phyloP scores from a whole-genome alignment of 768 basidiomycete genomes.

The Lactifluus volemus region DNA sequence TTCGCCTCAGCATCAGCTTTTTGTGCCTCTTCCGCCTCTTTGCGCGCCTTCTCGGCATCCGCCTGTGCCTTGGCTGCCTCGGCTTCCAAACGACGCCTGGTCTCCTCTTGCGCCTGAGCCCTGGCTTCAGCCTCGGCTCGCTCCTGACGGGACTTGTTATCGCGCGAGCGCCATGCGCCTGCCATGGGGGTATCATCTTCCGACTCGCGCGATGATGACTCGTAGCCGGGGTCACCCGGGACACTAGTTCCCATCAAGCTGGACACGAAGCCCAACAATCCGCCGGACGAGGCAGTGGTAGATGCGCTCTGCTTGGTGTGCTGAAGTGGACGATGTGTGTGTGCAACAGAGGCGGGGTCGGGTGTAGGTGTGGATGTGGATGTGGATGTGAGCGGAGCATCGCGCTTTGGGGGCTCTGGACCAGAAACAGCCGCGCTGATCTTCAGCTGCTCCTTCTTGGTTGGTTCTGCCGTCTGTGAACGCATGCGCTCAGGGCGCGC shows the following conservation, averaged over 20 bases:
- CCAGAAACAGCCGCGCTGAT: neutral
- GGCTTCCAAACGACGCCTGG: conserved; percentile 5
- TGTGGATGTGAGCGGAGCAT: no score
- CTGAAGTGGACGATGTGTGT: neutral
- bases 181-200: conserved; percentile 12
- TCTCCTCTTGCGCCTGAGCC: conserved; percentile 1
- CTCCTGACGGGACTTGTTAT: conserved; percentile 3
- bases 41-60: neutral
- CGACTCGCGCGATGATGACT: conserved; percentile 13
- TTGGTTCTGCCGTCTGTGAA: conserved; percentile 11
- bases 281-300: neutral
- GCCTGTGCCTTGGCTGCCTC: conserved; percentile 1
- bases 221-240: conserved; percentile 10
- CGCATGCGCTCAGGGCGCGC: conserved; percentile 2
- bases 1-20: no score
- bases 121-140: conserved; percentile 3
- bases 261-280: conserved; percentile 2
- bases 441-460: conserved; percentile 16
- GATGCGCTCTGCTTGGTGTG: conserved; percentile 12
- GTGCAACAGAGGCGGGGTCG: neutral
- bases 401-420: neutral
- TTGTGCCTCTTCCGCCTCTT: neutral
- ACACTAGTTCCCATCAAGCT: neutral
- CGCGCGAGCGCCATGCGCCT: conserved; percentile 12
- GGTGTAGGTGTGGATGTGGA: neutral